A percentile compares a stretch with the other conserved stretches of the same genome.
Conservation (phyloP, 2,329 filamentous ascomycete genomes). For the Venturia aucupariae region DNA sequence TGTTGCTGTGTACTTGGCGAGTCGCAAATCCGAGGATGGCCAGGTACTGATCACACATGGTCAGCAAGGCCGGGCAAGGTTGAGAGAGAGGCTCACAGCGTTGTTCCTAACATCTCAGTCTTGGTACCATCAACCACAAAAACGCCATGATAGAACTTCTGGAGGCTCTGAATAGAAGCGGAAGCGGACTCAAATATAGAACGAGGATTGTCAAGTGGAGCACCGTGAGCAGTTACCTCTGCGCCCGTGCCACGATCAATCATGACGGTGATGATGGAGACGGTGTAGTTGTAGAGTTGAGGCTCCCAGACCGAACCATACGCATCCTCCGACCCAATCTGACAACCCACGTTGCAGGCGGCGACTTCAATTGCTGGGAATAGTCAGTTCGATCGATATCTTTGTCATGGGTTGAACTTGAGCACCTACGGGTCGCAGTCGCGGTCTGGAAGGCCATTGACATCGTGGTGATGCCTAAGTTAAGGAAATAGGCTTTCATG, state of each 20-base stretch:
- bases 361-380: background rate
- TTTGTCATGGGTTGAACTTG: background rate
- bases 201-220: background rate
- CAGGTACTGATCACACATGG: background rate
- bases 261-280: background rate
- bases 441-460: background rate
- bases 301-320: constrained; percentile 4
- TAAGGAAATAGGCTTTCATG: background rate
- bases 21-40: background rate
- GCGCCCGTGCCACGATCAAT: background rate
- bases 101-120: background rate
- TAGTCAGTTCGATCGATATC: background rate
- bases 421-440: background rate
- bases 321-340: background rate
- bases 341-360: background rate
- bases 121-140: background rate
- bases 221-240: background rate
- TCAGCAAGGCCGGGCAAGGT: background rate
- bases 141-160: background rate
- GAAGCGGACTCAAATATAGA: background rate
- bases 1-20: background rate
- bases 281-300: constrained; percentile 1
- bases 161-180: background rate
- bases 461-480: background rate
- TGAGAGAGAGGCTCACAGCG: background rate